Evolutionary conservation across 768 basidiomycete genomes (phyloP).

Genomic region (Paxillus rubicundulus): DNA sequence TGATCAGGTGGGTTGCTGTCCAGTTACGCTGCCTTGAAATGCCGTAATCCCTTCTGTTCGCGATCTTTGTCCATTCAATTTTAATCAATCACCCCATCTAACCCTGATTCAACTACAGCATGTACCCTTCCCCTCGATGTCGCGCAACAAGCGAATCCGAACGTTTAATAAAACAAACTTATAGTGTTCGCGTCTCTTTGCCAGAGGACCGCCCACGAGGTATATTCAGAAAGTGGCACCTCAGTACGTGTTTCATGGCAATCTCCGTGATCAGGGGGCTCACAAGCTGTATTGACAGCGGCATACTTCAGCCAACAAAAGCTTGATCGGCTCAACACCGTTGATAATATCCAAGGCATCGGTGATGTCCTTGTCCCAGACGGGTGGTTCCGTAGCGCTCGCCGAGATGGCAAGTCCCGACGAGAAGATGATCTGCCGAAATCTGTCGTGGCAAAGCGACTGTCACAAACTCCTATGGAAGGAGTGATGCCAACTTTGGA

Average conservation of each 20-base stretch:
- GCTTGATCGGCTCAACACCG: conserved; percentile 65
- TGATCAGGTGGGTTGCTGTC: conserved; percentile 53
- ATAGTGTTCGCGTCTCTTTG: conserved; percentile 48
- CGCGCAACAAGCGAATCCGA: conserved; percentile 39
- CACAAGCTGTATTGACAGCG: conserved; percentile 41
- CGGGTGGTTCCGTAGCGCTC: conserved; percentile 77
- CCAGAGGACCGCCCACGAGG: conserved; percentile 42
- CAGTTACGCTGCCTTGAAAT: conserved; percentile 6
- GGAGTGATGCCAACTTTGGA: conserved; percentile 20
- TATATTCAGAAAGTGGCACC: conserved; percentile 49
- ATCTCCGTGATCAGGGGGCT: conserved; percentile 25
- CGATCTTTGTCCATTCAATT: conserved; percentile 28
- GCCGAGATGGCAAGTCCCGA: conserved; percentile 54
- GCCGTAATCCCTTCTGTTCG: conserved; percentile 18
- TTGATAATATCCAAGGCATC: conserved; percentile 66
- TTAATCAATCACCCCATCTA: conserved; percentile 23
- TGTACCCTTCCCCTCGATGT: conserved; percentile 41
- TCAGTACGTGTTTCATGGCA: conserved; percentile 42
- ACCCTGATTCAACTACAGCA: conserved; percentile 24
- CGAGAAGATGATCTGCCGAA: conserved; percentile 42
- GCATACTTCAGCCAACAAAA: conserved; percentile 83
- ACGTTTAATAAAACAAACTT: conserved; percentile 54
- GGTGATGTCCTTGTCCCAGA: conserved; percentile 68
- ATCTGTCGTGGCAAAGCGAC: conserved; percentile 44
- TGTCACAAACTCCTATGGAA: conserved; percentile 34